phyloP scores from a whole-genome alignment of 345 rosid species.

The Salix udensis region DNA sequence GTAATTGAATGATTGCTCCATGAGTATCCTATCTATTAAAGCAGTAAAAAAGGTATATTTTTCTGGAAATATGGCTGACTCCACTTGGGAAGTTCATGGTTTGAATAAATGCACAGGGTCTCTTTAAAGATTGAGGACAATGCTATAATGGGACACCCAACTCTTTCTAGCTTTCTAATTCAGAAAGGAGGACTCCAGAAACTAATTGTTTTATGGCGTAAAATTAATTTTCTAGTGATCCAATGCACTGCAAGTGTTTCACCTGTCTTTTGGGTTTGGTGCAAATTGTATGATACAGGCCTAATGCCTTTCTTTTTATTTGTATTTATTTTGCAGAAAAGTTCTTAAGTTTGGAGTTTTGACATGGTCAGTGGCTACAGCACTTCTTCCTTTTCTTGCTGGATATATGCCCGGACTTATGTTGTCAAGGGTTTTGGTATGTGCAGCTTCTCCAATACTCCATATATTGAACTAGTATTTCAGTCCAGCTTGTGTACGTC shows the following conservation, averaged over 20 bases:
- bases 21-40: not conserved
- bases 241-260: not conserved
- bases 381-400: constrained; percentile 74
- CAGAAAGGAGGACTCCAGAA: not conserved
- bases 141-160: not conserved
- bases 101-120: not conserved
- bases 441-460: constrained; percentile 8
- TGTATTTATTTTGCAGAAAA: constrained; percentile 45
- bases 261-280: not conserved
- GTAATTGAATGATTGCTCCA: not conserved
- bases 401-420: constrained; percentile 90
- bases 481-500: not conserved
- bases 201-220: not conserved
- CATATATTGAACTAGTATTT: not conserved
- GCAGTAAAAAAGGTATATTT: not conserved
- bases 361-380: constrained; percentile 85
- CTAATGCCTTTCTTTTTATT: not conserved
- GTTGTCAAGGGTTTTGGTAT: constrained; percentile 75
- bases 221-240: not conserved
- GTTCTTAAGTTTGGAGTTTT: constrained; percentile 82
- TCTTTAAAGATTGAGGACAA: not conserved
- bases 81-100: not conserved
- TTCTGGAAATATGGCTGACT: not conserved
- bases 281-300: not conserved
- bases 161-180: not conserved